Evolutionary conservation across 1,284 basidiomycete species (phyloP).

Genomic region (Fomes fomentarius): DNA sequence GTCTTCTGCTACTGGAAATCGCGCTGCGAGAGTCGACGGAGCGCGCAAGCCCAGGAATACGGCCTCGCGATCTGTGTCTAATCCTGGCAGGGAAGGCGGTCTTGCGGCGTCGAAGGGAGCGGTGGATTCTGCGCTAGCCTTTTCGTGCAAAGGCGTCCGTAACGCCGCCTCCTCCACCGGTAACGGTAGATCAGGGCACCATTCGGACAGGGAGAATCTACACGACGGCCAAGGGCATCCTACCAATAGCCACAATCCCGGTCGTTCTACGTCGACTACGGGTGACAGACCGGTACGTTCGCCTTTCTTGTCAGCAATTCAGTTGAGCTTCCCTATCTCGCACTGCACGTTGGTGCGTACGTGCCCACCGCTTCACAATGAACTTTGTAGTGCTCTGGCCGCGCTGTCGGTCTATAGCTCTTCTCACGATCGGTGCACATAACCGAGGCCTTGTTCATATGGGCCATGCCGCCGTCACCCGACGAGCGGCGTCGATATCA

Average conservation of each 20-base stretch:
- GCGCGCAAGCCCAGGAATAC: conserved; percentile 3
- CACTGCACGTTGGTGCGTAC: neutral
- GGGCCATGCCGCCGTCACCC: neutral
- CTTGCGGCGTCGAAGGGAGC: conserved; percentile 3
- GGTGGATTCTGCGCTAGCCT: conserved; percentile 3
- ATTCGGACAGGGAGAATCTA: conserved; percentile 20
- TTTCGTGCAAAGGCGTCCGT: conserved; percentile 11
- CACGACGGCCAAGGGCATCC: conserved; percentile 12
- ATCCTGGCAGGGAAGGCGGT: conserved; percentile 6
- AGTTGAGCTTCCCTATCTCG: neutral
- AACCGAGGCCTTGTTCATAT: neutral
- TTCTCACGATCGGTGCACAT: conserved; percentile 11
- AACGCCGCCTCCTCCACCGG: conserved; percentile 15
- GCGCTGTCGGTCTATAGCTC: neutral
- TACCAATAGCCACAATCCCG: conserved; percentile 10
- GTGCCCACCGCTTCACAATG: neutral
- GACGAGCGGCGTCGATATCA: neutral
- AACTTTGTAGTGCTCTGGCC: neutral
- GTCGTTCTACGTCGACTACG: conserved; percentile 10
- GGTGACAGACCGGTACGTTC: conserved; percentile 29
- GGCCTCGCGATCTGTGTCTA: conserved; percentile 2
- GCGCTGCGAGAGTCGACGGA: conserved; percentile 5
- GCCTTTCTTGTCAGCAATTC: conserved; percentile 5
- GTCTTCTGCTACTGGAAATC: conserved; percentile 16
- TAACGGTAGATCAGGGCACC: conserved; percentile 25